Base-by-base conservation (phyloP, 1,139 yeast species). In the Magnusiomyces paraingens region DNA sequence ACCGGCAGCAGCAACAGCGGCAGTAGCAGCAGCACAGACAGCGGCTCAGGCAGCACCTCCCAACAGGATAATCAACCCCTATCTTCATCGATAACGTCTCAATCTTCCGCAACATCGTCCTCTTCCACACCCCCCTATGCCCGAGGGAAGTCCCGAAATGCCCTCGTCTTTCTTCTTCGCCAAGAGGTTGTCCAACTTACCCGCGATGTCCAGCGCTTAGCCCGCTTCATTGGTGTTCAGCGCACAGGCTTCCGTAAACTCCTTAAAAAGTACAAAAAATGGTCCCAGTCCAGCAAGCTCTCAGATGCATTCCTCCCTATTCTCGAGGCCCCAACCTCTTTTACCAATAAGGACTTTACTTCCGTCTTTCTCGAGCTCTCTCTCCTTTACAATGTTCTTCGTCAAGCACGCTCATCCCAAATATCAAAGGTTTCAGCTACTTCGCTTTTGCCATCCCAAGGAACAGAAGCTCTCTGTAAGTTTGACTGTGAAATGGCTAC, bases 221-320 rank as follows among this genome's bases (percentile, higher is more conserved):
- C 91, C 18, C 77, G 94, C 58, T 91, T 84, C 66, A 78, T 88
- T 17, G 75, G 86, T 38, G 78, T 90, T 21, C 98, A 91, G 65
- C 83, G 84, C 62, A 83, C 90, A 2, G 97, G 95, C 3, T 74
- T 87, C 50, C 77, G 86, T 59, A 91, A 91, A 70, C 78, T 90
- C 54, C 75, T 89, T 62, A 90, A 90, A 70, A 89, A 90, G 68
- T 84, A 86, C 65, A 65, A 79, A 48, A 88, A 87, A 66, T 82
- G 89, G 72, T 81, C 76, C 22, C 67, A 69, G 11, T 72, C 71
- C 20, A 59, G 62, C 47, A 57, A 59, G 55, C 64, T 69, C 39
- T 64, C 70, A 2, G 59, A 62, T 26, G 59, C 61, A 35, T 71
- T 72, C 56, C 62, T 71, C 20, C 67, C 68, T 1, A 56, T 61